Percentiles rank a stretch among this genome's conserved stretches.
phyloP scores from a whole-genome alignment of 306 rosid species.

The Castanopsis chinensis region DNA sequence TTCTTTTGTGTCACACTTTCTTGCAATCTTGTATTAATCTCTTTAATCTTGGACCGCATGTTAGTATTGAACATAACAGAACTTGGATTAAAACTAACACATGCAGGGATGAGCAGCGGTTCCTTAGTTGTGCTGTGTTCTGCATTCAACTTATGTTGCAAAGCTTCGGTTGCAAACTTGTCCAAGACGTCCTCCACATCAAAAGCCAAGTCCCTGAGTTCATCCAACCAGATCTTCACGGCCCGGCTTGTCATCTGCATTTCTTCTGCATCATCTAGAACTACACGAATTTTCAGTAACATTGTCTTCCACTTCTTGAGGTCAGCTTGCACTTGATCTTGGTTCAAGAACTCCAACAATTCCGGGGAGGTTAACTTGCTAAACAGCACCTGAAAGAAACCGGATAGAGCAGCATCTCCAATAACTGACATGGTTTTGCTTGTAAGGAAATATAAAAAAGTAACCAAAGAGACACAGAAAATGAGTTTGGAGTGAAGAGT shows the following conservation, averaged over 20 bases:
- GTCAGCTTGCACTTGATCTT: background rate
- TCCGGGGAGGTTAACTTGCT: background rate
- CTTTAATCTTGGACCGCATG: too few species aligned
- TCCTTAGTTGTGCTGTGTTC: background rate
- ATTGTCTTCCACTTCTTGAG: background rate
- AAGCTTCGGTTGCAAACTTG: background rate
- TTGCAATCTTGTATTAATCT: too few species aligned
- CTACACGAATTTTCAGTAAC: too few species aligned
- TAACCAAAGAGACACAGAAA: too few species aligned
- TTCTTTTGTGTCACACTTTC: background rate
- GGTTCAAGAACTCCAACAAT: background rate
- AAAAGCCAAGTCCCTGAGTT: slow-evolving; percentile 14
- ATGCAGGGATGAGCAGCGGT: background rate
- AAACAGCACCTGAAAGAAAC: background rate
- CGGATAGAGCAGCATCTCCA: too few species aligned
- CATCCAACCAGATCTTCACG: slow-evolving; percentile 3
- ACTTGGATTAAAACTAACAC: background rate
- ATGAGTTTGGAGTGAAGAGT: too few species aligned
- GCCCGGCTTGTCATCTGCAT: background rate
- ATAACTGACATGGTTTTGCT: too few species aligned
- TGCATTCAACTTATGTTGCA: background rate
- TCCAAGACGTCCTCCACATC: slow-evolving; percentile 19
- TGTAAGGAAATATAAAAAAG: too few species aligned
- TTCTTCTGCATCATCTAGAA: background rate
- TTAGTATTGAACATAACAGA: too few species aligned